phyloP scores from a whole-genome alignment of 2,329 filamentous ascomycete genomes.

The Calonectria fujianensis region DNA sequence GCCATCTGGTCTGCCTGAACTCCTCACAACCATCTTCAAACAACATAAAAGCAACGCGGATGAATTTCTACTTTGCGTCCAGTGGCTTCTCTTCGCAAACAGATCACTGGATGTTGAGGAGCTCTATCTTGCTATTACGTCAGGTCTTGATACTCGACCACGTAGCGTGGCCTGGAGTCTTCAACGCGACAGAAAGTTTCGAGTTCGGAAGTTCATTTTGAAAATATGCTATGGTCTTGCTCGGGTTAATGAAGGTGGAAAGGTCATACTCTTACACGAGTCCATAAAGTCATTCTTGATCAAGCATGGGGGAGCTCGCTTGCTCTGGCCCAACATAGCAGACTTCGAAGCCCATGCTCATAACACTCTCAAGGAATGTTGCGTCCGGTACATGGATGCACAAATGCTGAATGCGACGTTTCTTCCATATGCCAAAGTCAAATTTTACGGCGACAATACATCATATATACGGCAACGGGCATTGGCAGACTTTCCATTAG shows the following conservation, averaged over 20 bases:
- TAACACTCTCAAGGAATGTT: constrained; percentile 36
- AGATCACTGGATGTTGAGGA: not conserved
- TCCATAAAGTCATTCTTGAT: constrained; percentile 69
- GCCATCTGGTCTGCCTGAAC: not conserved
- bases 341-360: constrained; percentile 18
- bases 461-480: not conserved
- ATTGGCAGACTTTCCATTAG: constrained; percentile 36
- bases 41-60: not conserved
- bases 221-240: constrained; percentile 67
- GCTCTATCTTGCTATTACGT: constrained; percentile 7
- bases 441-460: not conserved
- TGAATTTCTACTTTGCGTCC: constrained; percentile 1
- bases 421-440: not conserved
- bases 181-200: constrained; percentile 38
- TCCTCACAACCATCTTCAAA: constrained; percentile 5
- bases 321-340: constrained; percentile 17
- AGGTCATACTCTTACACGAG: constrained; percentile 65
- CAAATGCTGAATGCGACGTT: not conserved
- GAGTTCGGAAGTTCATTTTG: constrained; percentile 60
- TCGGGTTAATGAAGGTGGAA: constrained; percentile 58
- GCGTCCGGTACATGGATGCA: not conserved
- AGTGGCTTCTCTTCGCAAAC: constrained; percentile 25
- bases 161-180: constrained; percentile 42
- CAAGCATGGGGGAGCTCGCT: constrained; percentile 55
- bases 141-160: not conserved